A percentile compares a stretch with the other conserved stretches of the same genome.
Evolutionary conservation across 164 flowering plant species (phyloP).

Genomic region (Cinnamomum micranthum): DNA sequence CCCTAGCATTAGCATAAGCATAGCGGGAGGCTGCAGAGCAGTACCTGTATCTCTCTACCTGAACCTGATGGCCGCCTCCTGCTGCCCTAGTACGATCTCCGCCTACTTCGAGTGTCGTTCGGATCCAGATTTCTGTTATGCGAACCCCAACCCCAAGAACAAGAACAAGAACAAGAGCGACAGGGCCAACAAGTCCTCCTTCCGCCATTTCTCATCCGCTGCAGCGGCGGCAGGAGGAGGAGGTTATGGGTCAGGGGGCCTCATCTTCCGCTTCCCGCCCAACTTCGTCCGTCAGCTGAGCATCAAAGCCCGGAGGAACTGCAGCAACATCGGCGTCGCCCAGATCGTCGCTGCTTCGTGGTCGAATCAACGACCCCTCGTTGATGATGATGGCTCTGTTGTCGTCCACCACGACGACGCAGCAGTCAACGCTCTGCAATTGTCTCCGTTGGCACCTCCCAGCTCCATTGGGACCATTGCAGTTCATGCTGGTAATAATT

Average conservation of each 20-base stretch:
- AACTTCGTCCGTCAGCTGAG: slow-evolving; percentile 91
- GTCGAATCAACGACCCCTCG: slow-evolving; percentile 49
- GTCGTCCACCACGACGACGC: slow-evolving; percentile 14
- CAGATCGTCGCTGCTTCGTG: slow-evolving; percentile 91
- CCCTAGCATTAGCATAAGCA: too few species aligned
- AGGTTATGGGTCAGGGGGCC: not conserved
- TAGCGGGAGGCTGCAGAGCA: too few species aligned
- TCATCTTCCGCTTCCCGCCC: slow-evolving; percentile 78
- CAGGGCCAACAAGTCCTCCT: slow-evolving; percentile 6
- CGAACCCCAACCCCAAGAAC: slow-evolving; percentile 21
- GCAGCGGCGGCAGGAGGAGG: too few species aligned
- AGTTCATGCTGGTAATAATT: slow-evolving; percentile 76
- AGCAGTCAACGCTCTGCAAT: slow-evolving; percentile 6
- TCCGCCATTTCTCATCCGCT: slow-evolving; percentile 30
- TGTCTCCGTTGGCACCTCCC: slow-evolving; percentile 45
- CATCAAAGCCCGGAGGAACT: slow-evolving; percentile 83
- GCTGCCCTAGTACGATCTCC: slow-evolving; percentile 26
- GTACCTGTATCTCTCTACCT: too few species aligned
- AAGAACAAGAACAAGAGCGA: slow-evolving; percentile 19
- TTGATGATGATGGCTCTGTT: slow-evolving; percentile 25
- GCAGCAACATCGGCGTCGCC: slow-evolving; percentile 97
- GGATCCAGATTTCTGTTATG: slow-evolving; percentile 44
- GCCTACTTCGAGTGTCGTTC: slow-evolving; percentile 60
- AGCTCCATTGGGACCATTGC: slow-evolving; percentile 75
- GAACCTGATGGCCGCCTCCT: slow-evolving; percentile 29